Evolutionary conservation across 2,329 filamentous ascomycete species (phyloP).

Genomic region (Botrytis fragariae): DNA sequence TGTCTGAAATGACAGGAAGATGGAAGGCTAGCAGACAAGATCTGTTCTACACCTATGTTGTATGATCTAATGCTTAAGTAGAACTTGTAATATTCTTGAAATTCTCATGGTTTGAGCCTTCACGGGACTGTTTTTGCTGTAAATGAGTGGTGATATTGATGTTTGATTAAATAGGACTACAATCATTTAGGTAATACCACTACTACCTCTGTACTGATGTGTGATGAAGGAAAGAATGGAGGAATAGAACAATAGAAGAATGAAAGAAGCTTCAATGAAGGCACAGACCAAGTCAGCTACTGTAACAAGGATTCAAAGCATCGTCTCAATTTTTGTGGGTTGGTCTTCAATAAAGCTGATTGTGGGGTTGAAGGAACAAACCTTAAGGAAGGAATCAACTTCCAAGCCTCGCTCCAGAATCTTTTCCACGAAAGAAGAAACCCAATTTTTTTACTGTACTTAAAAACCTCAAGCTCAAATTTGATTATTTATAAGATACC

Average conservation of each 20-base stretch:
- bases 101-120: background rate
- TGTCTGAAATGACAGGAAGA: background rate
- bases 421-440: slow-evolving; percentile 7
- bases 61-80: background rate
- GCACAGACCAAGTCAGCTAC: slow-evolving; percentile 5
- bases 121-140: background rate
- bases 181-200: background rate
- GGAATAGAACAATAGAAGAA: background rate
- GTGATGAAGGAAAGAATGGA: background rate
- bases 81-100: background rate
- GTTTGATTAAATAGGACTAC: background rate
- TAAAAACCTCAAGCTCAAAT: background rate
- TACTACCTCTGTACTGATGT: background rate
- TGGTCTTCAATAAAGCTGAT: slow-evolving; percentile 7
- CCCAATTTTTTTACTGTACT: background rate
- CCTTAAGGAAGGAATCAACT: slow-evolving; percentile 7
- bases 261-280: background rate
- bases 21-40: slow-evolving; percentile 2
- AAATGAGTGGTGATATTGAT: background rate
- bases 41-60: background rate
- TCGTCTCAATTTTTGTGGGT: slow-evolving; percentile 6
- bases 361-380: slow-evolving; percentile 8
- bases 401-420: slow-evolving; percentile 10
- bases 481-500: slow-evolving; percentile 8
- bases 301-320: slow-evolving; percentile 5